A percentile compares a stretch with the other conserved stretches of the same genome.
Evolutionary conservation across 2,329 filamentous ascomycete species (phyloP).

Genomic region (Aspergillus sp.): DNA sequence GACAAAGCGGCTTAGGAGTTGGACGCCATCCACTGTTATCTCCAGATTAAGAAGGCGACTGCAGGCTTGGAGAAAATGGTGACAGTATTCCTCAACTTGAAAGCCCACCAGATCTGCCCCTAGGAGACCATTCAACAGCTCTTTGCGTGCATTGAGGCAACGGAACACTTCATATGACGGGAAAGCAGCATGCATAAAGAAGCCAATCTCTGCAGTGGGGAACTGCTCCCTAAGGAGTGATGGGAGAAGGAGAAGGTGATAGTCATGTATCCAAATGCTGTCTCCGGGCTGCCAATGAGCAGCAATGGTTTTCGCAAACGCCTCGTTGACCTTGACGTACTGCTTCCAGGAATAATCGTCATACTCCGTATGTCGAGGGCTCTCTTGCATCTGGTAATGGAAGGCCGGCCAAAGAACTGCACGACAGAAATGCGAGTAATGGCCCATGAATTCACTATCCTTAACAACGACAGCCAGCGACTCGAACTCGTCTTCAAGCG

Average conservation of each 20-base stretch:
- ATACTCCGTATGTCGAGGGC: slow-evolving; percentile 96
- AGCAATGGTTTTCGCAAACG: slow-evolving; percentile 82
- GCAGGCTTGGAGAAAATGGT: slow-evolving; percentile 92
- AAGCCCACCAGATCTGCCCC: slow-evolving; percentile 90
- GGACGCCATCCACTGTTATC: slow-evolving; percentile 73
- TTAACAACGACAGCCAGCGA: slow-evolving; percentile 77
- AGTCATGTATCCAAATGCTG: slow-evolving; percentile 91
- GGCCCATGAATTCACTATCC: slow-evolving; percentile 88
- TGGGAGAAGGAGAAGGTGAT: slow-evolving; percentile 83
- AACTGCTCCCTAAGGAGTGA: slow-evolving; percentile 76
- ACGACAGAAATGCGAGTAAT: slow-evolving; percentile 95
- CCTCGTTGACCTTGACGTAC: slow-evolving; percentile 86
- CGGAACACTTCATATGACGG: slow-evolving; percentile 94
- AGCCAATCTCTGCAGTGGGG: slow-evolving; percentile 88
- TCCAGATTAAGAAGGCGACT: slow-evolving; percentile 78
- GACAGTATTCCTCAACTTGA: slow-evolving; percentile 85
- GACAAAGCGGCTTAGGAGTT: slow-evolving; percentile 81
- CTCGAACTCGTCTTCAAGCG: slow-evolving; percentile 57
- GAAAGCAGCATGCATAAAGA: slow-evolving; percentile 92
- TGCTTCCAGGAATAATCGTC: slow-evolving; percentile 95
- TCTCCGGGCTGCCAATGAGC: slow-evolving; percentile 91
- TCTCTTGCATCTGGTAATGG: slow-evolving; percentile 96
- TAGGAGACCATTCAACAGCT: slow-evolving; percentile 84
- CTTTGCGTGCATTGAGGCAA: slow-evolving; percentile 75
- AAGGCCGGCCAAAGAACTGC: slow-evolving; percentile 96